Percentiles rank a stretch among this genome's conserved stretches.
Conservation (phyloP, 306 rosid species). For the Cicer cuneatum region DNA sequence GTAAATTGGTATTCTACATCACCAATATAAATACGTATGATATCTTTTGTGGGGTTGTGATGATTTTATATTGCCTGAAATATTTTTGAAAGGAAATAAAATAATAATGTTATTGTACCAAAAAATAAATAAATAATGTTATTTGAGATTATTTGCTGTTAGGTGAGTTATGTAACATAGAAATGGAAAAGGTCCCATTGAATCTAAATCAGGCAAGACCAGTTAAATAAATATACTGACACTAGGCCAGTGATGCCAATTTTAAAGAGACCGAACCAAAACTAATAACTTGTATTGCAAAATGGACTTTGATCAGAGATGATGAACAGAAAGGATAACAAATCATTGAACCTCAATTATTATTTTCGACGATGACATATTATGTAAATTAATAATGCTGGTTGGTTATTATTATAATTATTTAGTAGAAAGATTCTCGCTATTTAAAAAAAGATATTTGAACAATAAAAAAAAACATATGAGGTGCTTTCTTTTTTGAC, state of each 20-base stretch:
- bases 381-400: constrained; percentile 25
- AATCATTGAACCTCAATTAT: constrained; percentile 53
- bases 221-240: constrained; percentile 44
- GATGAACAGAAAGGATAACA: constrained; percentile 33
- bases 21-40: constrained; percentile 45
- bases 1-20: constrained; percentile 34
- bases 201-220: constrained; percentile 43
- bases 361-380: constrained; percentile 52
- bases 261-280: constrained; percentile 47
- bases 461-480: too few relatives aligned
- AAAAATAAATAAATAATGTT: constrained; percentile 13
- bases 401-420: neutral
- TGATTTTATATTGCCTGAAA: constrained; percentile 43
- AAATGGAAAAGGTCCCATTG: constrained; percentile 43
- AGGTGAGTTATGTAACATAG: constrained; percentile 40
- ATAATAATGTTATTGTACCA: neutral
- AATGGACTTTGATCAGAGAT: constrained; percentile 38
- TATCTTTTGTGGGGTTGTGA: constrained; percentile 53
- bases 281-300: constrained; percentile 30
- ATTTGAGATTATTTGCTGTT: constrained; percentile 44
- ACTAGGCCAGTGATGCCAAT: constrained; percentile 49
- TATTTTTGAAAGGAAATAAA: constrained; percentile 29
- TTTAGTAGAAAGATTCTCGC: too few relatives aligned
- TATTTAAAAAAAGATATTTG: neutral
- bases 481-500: too few relatives aligned